Evolutionary conservation across 306 rosid genomes (phyloP).

Genomic region (Inga leiocalycina): DNA sequence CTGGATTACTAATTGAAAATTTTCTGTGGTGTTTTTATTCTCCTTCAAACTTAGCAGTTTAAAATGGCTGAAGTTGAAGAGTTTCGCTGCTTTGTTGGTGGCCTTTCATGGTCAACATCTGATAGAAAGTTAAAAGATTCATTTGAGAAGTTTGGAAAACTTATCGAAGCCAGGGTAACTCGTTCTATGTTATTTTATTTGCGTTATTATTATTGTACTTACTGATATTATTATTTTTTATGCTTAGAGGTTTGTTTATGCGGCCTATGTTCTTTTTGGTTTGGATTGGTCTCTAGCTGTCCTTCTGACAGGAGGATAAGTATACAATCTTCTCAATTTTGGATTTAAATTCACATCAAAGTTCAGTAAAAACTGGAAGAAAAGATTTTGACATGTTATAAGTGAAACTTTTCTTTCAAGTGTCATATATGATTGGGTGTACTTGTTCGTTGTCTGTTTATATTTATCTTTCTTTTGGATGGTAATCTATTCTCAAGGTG

Average conservation of each 20-base stretch:
- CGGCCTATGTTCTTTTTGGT: conserved; percentile 13
- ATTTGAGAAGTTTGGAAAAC: conserved; percentile 92
- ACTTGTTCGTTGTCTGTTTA: conserved; percentile 9
- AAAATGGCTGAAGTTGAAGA: conserved; percentile 83
- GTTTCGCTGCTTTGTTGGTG: conserved; percentile 93
- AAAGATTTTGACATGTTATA: not conserved
- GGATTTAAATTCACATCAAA: not conserved
- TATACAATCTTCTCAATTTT: not conserved
- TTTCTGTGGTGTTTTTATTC: conserved; percentile 4
- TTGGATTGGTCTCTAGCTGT: conserved; percentile 14
- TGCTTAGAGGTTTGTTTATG: conserved; percentile 22
- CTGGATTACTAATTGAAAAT: not conserved
- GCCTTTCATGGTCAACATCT: conserved; percentile 94
- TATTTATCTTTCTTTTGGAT: not conserved
- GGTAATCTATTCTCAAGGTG: not conserved
- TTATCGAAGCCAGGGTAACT: conserved; percentile 88
- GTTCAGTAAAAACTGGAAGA: conserved; percentile 1
- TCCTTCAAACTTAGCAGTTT: conserved; percentile 43
- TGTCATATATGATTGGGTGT: not conserved
- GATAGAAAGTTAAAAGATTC: conserved; percentile 84
- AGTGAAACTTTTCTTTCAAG: not conserved
- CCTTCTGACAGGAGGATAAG: conserved; percentile 9
- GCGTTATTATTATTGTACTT: not conserved
- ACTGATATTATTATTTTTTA: not conserved
- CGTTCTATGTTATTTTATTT: not conserved